Base-by-base conservation (phyloP, 148 eudicot species). In the Fagopyrum homotropicum region DNA sequence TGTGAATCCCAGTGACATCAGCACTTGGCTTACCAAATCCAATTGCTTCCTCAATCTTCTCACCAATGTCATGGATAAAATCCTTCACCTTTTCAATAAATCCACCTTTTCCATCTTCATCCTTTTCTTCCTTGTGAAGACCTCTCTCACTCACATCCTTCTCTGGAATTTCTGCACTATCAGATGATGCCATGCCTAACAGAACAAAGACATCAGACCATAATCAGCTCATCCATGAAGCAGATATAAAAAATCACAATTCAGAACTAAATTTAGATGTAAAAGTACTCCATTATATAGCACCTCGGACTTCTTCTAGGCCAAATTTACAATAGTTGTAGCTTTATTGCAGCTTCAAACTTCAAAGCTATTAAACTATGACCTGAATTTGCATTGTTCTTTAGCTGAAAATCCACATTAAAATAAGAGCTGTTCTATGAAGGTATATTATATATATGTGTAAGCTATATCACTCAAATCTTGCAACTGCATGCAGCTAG, bases 1-100 rank as follows among this genome's bases (percentile, higher is more conserved):
- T 79, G 80, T 89, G 99, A 75, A 95, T 81, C 48, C 72, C 92
- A 44, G 82, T 44, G 51, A 95, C 91, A 83, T 95, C 92, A 43
- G 99, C 97, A 47, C 89, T 86, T 73, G 99, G 99, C 81, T 95
- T 95, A 45, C 97, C 93, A 74, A 95, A 95, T 55, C 94, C 96
- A 45, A 92, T 75, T 22, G 96, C 84, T 77, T 81, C 96, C 84
- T 94, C 98, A 55, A 95, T 87, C 86, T 90, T 92, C 83, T 95
- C 98, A 60, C 98, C 98, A 43, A 95, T 82, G 59, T 90, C 99
- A 0, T 89, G 89, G 66, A 95, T 84, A 79, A 95, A 92, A 85
- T 77, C 90, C 81, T 92, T 92, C 35, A 92, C 89, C 76, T 84
- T 92, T 0, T 82, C 90, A 7, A 95, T 30, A 72, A 95, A 89